Conservation (phyloP, 2,329 filamentous ascomycete species). For the Fusarium sp. region DNA sequence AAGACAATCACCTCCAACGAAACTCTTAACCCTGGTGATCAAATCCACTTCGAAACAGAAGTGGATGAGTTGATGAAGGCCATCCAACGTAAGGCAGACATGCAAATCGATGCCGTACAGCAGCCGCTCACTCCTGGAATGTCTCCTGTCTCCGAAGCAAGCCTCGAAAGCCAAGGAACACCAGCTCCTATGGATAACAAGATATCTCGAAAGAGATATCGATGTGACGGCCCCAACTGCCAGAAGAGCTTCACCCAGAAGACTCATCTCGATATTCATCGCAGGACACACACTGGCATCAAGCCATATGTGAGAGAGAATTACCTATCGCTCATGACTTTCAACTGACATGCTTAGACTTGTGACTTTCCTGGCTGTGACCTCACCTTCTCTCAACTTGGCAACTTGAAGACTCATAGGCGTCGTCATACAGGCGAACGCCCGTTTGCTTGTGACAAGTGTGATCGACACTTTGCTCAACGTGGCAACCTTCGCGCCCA, state of each 20-base stretch:
- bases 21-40: slow-evolving; percentile 59
- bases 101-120: slow-evolving; percentile 46
- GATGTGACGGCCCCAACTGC: slow-evolving; percentile 80
- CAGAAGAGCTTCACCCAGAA: slow-evolving; percentile 89
- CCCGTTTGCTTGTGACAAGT: slow-evolving; percentile 83
- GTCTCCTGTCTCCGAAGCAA: slow-evolving; percentile 42
- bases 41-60: slow-evolving; percentile 80
- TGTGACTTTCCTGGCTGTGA: slow-evolving; percentile 81
- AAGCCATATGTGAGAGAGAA: slow-evolving; percentile 84
- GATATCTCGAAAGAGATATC: slow-evolving; percentile 69
- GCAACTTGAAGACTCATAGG: slow-evolving; percentile 93
- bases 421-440: slow-evolving; percentile 88
- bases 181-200: slow-evolving; percentile 47
- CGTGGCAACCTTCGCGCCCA: slow-evolving; percentile 88
- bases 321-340: background rate
- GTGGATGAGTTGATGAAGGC: slow-evolving; percentile 91
- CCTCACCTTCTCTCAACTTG: slow-evolving; percentile 87
- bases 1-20: slow-evolving; percentile 61
- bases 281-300: slow-evolving; percentile 86
- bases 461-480: slow-evolving; percentile 86
- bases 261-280: slow-evolving; percentile 92
- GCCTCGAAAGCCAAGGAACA: slow-evolving; percentile 37
- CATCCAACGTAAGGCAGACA: slow-evolving; percentile 76
- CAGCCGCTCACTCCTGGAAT: slow-evolving; percentile 46
- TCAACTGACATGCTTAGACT: slow-evolving; percentile 57